Percentiles rank a stretch among this genome's conserved stretches.
These are phyloP conservation scores for Dacryopinax spathularia DNA, from an alignment of 768 basidiomycete species.

Conservation along the genomic window DNA sequence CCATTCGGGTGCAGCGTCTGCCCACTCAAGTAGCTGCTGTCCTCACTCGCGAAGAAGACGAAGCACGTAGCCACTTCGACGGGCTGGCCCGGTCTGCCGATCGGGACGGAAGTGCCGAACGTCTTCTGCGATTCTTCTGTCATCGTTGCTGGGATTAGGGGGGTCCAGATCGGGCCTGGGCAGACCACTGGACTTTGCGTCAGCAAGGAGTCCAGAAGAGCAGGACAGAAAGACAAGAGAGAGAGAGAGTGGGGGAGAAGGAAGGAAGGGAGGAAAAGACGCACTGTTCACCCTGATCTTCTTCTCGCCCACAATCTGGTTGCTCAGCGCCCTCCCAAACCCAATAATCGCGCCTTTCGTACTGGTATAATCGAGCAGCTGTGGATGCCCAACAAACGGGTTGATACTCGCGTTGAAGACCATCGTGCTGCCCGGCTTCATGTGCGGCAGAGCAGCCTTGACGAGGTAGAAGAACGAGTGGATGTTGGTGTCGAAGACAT, in stretches of 20 bases:
- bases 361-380: constrained; percentile 40
- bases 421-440: constrained; percentile 31
- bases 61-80: constrained; percentile 36
- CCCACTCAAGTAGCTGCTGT: constrained; percentile 34
- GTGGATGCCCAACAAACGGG: constrained; percentile 31
- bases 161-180: constrained; percentile 36
- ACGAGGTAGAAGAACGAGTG: constrained; percentile 35
- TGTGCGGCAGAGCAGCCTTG: constrained; percentile 34
- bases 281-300: constrained; percentile 35
- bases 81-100: constrained; percentile 38
- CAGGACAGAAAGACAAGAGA: constrained; percentile 14
- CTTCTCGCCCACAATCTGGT: constrained; percentile 38
- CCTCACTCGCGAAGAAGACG: constrained; percentile 36
- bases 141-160: constrained; percentile 24
- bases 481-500: constrained; percentile 29
- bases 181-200: constrained; percentile 22
- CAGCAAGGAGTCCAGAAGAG: neutral
- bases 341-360: constrained; percentile 41
- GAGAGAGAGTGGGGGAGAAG: constrained; percentile 7
- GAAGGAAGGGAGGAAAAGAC: constrained; percentile 7
- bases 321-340: constrained; percentile 35
- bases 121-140: constrained; percentile 22
- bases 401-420: constrained; percentile 35
- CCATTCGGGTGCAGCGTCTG: constrained; percentile 17
- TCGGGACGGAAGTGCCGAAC: constrained; percentile 27